Evolutionary conservation across 345 rosid species (phyloP), one percentile per base, ranked within the genome.

Genomic region (Boechera stricta): DNA sequence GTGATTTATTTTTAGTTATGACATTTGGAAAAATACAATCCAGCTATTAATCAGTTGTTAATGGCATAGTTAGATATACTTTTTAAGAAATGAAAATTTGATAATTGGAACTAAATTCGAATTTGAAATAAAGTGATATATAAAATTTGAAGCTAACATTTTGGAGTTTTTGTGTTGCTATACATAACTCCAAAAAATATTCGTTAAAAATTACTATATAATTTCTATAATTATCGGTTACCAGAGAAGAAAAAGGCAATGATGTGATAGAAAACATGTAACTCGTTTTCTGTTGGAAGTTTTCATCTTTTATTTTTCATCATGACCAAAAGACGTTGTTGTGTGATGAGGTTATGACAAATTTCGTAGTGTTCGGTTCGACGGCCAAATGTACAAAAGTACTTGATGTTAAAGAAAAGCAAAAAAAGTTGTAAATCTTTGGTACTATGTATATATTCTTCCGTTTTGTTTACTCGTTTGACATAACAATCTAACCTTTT

Each of bases 261-360:
- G 67, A 67, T 49, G 74, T 59, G 61, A 68, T 21, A 35, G 11
- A 33, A 54, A 64, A 64, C 80, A 77, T 71, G 76, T 4, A 77
- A 63, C 76, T 55, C 49, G 72, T 77, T 77, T 55, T 28, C 42
- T 55, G 58, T 71, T 63, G 53, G 71, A 64, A 64, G 48, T 38
- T 63, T 60, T 62, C 38, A 54, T 45, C 18, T 33, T 63, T 5
- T 55, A 10, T 4, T 47, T 10, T 35, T 52, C 60, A 64, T 55
- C 80, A 31, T 68, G 61, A 69, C 29, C 75, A 26, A 71, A 55
- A 70, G 66, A 64, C 76, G 80, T 77, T 77, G 64, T 71, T 45
- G 13, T 55, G 57, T 35, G 64, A 62, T 44, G 48, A 70, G 58
- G 31, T 45, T 62, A 69, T 53, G 75, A 63, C 71, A 77, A 45